A percentile compares a stretch with the other conserved stretches of the same genome.
Evolutionary conservation across 2,329 filamentous ascomycete genomes (phyloP).

Genomic region (Alternaria panax): DNA sequence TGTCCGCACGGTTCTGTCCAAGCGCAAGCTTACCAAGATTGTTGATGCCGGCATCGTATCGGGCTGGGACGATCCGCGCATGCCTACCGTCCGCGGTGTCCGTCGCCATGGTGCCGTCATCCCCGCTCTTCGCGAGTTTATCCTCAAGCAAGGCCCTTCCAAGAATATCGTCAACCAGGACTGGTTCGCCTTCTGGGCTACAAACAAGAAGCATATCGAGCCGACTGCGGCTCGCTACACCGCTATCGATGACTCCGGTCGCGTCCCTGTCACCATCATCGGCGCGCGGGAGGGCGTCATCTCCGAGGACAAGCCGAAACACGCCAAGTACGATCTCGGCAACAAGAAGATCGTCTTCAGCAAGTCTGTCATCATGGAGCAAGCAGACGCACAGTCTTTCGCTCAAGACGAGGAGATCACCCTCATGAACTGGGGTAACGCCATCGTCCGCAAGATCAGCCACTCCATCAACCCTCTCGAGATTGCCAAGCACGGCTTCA

Average conservation of each 20-base stretch:
- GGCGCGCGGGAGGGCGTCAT: constrained; percentile 64
- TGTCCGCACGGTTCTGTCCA: constrained; percentile 80
- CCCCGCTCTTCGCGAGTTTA: constrained; percentile 80
- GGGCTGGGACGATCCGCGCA: constrained; percentile 87
- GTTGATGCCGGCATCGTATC: constrained; percentile 78
- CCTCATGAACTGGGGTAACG: constrained; percentile 96
- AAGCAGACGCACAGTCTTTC: constrained; percentile 83
- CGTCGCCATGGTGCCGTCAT: constrained; percentile 80
- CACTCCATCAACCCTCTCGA: constrained; percentile 59
- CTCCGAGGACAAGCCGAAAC: constrained; percentile 80
- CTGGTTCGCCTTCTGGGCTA: constrained; percentile 71
- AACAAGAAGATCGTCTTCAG: constrained; percentile 85
- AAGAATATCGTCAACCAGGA: constrained; percentile 86
- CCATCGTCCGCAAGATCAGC: constrained; percentile 73
- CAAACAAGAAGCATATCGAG: constrained; percentile 62
- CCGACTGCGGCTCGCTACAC: constrained; percentile 58
- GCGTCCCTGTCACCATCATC: constrained; percentile 73
- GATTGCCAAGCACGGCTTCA: constrained; percentile 52
- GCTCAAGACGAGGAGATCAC: constrained; percentile 89
- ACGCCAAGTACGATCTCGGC: constrained; percentile 89
- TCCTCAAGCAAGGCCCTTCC: constrained; percentile 82
- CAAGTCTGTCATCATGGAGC: constrained; percentile 79
- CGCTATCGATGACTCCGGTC: constrained; percentile 70
- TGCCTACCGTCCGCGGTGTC: constrained; percentile 84
- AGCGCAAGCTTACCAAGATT: constrained; percentile 85